A percentile compares a stretch with the other conserved stretches of the same genome.
Conservation (phyloP, 768 basidiomycete genomes). For the Crucibulum laeve region DNA sequence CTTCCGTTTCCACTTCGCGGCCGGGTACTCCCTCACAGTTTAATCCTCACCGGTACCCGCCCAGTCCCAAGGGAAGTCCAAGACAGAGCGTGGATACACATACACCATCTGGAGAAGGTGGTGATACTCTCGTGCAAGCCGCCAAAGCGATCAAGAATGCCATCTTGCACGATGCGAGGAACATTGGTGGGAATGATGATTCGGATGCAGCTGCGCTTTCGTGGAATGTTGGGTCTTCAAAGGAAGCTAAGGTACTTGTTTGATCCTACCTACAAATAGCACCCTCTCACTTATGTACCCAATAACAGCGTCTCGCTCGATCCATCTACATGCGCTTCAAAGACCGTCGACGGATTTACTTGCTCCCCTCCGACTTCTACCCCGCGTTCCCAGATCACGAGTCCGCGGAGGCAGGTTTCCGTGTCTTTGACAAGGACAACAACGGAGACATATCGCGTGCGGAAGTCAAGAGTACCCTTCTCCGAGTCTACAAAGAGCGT, state of each 20-base stretch:
- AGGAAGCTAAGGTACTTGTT: constrained; percentile 64
- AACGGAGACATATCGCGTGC: constrained; percentile 73
- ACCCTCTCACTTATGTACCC: not conserved
- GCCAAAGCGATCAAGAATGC: constrained; percentile 67
- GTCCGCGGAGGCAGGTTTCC: constrained; percentile 64
- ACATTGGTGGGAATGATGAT: constrained; percentile 49
- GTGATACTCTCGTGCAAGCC: constrained; percentile 46
- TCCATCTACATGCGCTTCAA: constrained; percentile 62
- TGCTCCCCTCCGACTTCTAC: constrained; percentile 65
- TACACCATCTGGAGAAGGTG: constrained; percentile 19
- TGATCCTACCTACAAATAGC: not conserved
- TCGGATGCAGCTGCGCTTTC: constrained; percentile 32
- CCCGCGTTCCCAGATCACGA: constrained; percentile 59
- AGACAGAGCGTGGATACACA: constrained; percentile 19
- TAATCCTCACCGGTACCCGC: constrained; percentile 38
- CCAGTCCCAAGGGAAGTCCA: constrained; percentile 16
- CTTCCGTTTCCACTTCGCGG: too few relatives aligned
- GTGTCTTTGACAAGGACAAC: constrained; percentile 70
- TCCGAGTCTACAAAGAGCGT: constrained; percentile 76
- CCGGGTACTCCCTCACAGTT: constrained; percentile 14
- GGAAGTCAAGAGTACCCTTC: constrained; percentile 67
- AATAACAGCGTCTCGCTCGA: constrained; percentile 58
- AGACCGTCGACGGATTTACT: constrained; percentile 49
- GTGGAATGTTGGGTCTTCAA: constrained; percentile 51
- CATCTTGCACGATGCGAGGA: constrained; percentile 72